Base-by-base conservation (phyloP, 2,329 filamentous ascomycete genomes). In the Alternaria postmessia region DNA sequence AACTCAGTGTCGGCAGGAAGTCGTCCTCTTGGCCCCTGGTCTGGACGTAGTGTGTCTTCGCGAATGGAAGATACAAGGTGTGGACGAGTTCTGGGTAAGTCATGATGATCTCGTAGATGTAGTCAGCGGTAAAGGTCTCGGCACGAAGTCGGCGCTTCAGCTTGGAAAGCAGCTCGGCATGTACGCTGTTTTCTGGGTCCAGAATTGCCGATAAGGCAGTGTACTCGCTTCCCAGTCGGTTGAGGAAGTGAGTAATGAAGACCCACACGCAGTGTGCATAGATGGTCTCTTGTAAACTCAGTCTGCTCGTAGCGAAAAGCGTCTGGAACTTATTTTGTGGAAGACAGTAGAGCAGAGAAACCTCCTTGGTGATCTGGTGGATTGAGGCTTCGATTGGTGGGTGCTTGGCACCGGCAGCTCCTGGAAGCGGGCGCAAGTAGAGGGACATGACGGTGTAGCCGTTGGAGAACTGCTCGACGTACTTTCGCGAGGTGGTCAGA, bases 251-350 rank as follows among this genome's bases (percentile, higher is more conserved):
- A 75, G 96, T 93, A 38, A 97, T 91, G 74, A 97, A 99, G 32
- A 98, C 93, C 92, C 94, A 97, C 7, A 96, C 92, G 77, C 92
- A 97, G 82, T 99, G 95, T 28, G 93, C 94, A 77, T 99, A 99
- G 73, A 97, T 93, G 12, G 94, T 94, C 82, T 99, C 95, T 79
- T 99, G 95, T 52, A 99, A 85, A 75, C 94, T 97, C 66, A 99
- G 85, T 70, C 90, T 87, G 51, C 94, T 94, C 16, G 87, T 89
- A 51, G 92, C 91, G 79, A 99, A 99, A 70, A 97, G 88, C 59
- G 86, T 84, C 81, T 97, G 94, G 79, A 99, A 93, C 81, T 94
- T 95, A 85, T 97, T 99, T 80, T 96, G 94, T 14, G 95, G 95
- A 68, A 99, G 91, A 79, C 95, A 99, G 87, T 98, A 99, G 18